Conservation (phyloP, 805 yeast genomes). For the Jamesozyma gamospora region DNA sequence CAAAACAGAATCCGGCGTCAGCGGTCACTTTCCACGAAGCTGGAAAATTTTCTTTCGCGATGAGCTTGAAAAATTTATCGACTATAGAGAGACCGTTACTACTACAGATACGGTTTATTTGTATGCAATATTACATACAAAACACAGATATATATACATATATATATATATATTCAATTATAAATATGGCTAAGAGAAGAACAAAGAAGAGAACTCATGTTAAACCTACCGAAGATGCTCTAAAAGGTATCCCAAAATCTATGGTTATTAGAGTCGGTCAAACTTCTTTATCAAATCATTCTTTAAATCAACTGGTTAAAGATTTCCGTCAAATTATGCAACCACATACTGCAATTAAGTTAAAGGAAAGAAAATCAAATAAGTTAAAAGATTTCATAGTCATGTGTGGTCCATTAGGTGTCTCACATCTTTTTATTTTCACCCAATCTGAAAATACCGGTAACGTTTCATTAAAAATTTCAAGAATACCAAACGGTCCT, state of each 20-base stretch:
- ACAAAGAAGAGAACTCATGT: slow-evolving; percentile 83
- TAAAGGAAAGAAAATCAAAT: slow-evolving; percentile 79
- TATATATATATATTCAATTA: too few relatives aligned
- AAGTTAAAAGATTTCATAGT: slow-evolving; percentile 87
- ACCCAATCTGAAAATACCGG: slow-evolving; percentile 73
- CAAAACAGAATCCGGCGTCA: not conserved
- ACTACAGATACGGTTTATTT: too few relatives aligned
- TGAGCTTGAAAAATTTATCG: not conserved
- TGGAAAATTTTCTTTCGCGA: not conserved
- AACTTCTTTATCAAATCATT: slow-evolving; percentile 47
- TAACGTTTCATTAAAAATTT: slow-evolving; percentile 69
- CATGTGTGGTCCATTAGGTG: slow-evolving; percentile 97
- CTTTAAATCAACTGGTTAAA: slow-evolving; percentile 71
- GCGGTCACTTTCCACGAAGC: not conserved
- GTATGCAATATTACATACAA: too few relatives aligned
- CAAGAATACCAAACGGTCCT: slow-evolving; percentile 90
- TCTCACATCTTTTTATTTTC: slow-evolving; percentile 78
- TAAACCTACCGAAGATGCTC: slow-evolving; percentile 50
- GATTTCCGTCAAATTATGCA: slow-evolving; percentile 89
- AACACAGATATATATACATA: not conserved
- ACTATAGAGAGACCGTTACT: not conserved
- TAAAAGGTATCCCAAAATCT: slow-evolving; percentile 72
- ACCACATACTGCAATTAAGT: slow-evolving; percentile 88
- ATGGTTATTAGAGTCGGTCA: slow-evolving; percentile 86
- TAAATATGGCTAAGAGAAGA: slow-evolving; percentile 46